Percentiles rank a stretch among this genome's conserved stretches.
phyloP scores from a whole-genome alignment of 345 rosid genomes.

The Brassica incana region DNA sequence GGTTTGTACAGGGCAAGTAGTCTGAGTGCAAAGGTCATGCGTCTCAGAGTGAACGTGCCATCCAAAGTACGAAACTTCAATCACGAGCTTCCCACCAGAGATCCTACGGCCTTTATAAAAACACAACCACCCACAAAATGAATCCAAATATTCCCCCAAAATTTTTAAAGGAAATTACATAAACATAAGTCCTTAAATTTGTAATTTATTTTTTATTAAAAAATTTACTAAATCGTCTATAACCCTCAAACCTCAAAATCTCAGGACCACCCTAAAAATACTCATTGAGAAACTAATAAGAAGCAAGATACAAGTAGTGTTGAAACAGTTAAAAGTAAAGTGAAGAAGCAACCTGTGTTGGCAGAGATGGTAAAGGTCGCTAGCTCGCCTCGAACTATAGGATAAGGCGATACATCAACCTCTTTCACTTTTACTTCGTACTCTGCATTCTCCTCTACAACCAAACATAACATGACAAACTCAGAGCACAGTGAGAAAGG shows the following conservation, averaged over 20 bases:
- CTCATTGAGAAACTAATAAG: not conserved
- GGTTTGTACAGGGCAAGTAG: constrained; percentile 71
- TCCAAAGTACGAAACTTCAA: constrained; percentile 85
- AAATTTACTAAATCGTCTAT: too few relatives aligned
- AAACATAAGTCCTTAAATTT: too few relatives aligned
- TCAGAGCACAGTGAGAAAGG: not conserved
- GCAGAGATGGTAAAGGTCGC: constrained; percentile 73
- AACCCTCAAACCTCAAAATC: too few relatives aligned
- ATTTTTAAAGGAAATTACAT: too few relatives aligned
- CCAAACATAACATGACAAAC: not conserved
- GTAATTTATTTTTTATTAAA: too few relatives aligned
- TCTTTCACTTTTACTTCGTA: constrained; percentile 61
- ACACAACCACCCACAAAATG: not conserved
- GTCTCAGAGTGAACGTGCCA: constrained; percentile 74
- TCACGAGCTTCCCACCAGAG: constrained; percentile 64
- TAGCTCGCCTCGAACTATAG: constrained; percentile 51
- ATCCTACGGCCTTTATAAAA: constrained; percentile 46
- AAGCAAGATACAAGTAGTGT: not conserved
- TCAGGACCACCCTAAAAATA: not conserved
- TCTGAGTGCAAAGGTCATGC: constrained; percentile 76
- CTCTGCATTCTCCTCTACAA: constrained; percentile 55
- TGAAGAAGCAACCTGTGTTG: constrained; percentile 45
- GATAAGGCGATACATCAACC: constrained; percentile 62
- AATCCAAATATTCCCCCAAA: not conserved
- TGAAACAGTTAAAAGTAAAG: not conserved